A percentile compares a stretch with the other conserved stretches of the same genome.
Evolutionary conservation across 768 basidiomycete genomes (phyloP).

Genomic region (Russula ochroleuca): DNA sequence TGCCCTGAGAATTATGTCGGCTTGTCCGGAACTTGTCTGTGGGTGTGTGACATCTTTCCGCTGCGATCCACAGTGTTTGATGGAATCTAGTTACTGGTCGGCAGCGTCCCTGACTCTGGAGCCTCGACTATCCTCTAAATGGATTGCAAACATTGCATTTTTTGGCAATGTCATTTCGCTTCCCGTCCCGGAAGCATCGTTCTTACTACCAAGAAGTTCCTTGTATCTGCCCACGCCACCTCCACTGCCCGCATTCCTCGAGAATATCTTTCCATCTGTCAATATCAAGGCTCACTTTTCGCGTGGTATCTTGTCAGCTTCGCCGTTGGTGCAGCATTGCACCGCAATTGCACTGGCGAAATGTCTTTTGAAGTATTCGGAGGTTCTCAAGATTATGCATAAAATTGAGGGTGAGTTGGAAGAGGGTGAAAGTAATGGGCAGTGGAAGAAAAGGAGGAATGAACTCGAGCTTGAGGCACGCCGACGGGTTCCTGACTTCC

Average conservation of each 20-base stretch:
- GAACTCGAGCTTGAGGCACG: constrained; percentile 77
- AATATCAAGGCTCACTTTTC: constrained; percentile 70
- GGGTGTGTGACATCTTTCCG: constrained; percentile 44
- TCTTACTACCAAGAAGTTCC: constrained; percentile 46
- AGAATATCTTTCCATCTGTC: constrained; percentile 72
- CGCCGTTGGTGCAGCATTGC: constrained; percentile 79
- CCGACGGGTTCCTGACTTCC: constrained; percentile 77
- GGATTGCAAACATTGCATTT: constrained; percentile 87
- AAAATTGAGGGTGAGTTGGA: constrained; percentile 51
- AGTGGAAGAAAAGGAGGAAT: constrained; percentile 61
- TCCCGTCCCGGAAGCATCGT: constrained; percentile 60
- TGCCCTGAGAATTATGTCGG: constrained; percentile 68
- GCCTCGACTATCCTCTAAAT: constrained; percentile 81
- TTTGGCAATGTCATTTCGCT: constrained; percentile 75
- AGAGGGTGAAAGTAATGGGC: constrained; percentile 57
- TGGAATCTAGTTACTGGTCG: constrained; percentile 61
- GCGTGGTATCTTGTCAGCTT: constrained; percentile 71
- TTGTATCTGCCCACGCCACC: constrained; percentile 73
- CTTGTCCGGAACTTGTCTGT: constrained; percentile 83
- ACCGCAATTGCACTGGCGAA: constrained; percentile 74
- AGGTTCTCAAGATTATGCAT: constrained; percentile 48
- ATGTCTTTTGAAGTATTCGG: constrained; percentile 65
- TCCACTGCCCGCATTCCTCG: constrained; percentile 61
- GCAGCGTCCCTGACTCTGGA: constrained; percentile 68
- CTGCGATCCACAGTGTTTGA: constrained; percentile 22